Evolutionary conservation across 768 basidiomycete genomes (phyloP).

Genomic region (Chalciporus pseudorubinellus): DNA sequence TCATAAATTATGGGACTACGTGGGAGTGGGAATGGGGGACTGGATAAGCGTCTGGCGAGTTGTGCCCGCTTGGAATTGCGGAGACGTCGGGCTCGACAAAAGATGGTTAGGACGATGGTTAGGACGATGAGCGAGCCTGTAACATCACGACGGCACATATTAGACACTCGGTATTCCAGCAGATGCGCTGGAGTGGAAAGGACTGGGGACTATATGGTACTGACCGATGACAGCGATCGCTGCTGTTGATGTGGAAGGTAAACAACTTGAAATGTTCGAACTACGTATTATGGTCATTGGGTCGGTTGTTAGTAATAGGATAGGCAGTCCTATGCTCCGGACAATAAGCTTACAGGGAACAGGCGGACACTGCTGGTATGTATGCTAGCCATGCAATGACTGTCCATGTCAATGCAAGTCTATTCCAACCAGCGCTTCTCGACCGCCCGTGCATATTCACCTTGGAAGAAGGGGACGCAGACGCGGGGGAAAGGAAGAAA

Average conservation of each 20-base stretch:
- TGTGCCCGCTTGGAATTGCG: not conserved
- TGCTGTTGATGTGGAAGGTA: not conserved
- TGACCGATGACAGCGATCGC: constrained; percentile 6
- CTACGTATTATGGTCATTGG: not conserved
- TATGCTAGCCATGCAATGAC: not conserved
- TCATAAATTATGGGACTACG: not conserved
- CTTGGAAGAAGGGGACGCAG: not conserved
- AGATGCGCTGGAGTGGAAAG: too few species aligned
- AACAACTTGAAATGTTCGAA: not conserved
- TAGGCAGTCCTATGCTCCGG: too few species aligned
- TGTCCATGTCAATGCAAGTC: not conserved
- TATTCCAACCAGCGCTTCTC: not conserved
- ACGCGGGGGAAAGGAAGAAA: not conserved
- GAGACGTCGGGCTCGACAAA: not conserved
- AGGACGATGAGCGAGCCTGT: not conserved
- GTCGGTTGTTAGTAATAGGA: not conserved
- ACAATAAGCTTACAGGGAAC: constrained; percentile 9
- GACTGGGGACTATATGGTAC: not conserved
- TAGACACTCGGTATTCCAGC: too few species aligned
- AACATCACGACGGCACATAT: too few species aligned
- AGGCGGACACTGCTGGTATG: constrained; percentile 17
- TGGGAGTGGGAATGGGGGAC: not conserved
- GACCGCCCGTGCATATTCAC: constrained; percentile 6
- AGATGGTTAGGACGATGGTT: not conserved
- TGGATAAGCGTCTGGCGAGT: not conserved